A percentile compares a stretch with the other conserved stretches of the same genome.
Conservation (phyloP, 176 grass and related monocot genomes). For the Oryza rufipogon region DNA sequence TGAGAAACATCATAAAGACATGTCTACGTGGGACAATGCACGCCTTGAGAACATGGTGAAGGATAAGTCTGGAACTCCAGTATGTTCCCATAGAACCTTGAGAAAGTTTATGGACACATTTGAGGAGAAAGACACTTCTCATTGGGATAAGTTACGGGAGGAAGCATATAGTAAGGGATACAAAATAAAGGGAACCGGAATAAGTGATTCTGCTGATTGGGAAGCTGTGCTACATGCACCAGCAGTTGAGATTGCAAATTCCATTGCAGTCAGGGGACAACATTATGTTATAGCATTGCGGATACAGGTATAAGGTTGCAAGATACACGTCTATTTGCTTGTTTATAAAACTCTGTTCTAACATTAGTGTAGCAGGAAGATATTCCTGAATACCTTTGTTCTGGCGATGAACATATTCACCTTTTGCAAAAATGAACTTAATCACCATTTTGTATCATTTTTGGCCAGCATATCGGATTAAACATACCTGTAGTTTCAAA, state of each 20-base stretch:
- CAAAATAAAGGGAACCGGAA: neutral
- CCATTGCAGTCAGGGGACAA: slow-evolving; percentile 49
- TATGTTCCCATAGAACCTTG: slow-evolving; percentile 27
- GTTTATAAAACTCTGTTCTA: slow-evolving; percentile 12
- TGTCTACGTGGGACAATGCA: slow-evolving; percentile 41
- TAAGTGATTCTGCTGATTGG: slow-evolving; percentile 49
- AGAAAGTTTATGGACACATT: slow-evolving; percentile 40
- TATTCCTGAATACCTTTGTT: slow-evolving; percentile 35
- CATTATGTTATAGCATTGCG: slow-evolving; percentile 48
- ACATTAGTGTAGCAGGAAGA: slow-evolving; percentile 2
- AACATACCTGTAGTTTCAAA: neutral
- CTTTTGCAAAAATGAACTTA: neutral
- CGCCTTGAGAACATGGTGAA: slow-evolving; percentile 47
- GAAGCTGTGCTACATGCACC: slow-evolving; percentile 36
- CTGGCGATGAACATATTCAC: slow-evolving; percentile 3
- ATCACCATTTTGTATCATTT: neutral
- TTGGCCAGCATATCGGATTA: neutral
- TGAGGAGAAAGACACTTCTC: slow-evolving; percentile 28
- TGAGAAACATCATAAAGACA: slow-evolving; percentile 22
- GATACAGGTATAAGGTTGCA: slow-evolving; percentile 43
- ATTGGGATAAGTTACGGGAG: slow-evolving; percentile 43
- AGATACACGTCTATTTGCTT: neutral
- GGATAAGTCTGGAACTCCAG: slow-evolving; percentile 35
- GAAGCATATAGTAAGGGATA: slow-evolving; percentile 49
- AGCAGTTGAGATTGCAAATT: slow-evolving; percentile 28